A percentile compares a stretch with the other conserved stretches of the same genome.
Evolutionary conservation across 1,139 yeast species (phyloP).

Genomic region (Blastobotrys illinoisensis): DNA sequence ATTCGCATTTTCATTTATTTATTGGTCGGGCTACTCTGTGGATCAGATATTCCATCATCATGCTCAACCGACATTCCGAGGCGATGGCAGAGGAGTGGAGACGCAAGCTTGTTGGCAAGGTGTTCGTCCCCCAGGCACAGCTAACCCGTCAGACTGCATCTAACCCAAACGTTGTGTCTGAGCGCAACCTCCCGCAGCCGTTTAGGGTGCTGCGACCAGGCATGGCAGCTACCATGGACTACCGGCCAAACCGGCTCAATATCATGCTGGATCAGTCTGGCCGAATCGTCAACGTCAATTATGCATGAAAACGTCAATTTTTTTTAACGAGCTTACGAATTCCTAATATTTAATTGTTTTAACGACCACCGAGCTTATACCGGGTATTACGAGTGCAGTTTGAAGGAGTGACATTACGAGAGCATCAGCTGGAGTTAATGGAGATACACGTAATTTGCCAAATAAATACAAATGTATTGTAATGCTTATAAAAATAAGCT

Average conservation of each 20-base stretch:
- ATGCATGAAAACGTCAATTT: background rate
- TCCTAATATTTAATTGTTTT: background rate
- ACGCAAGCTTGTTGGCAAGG: conserved; percentile 6
- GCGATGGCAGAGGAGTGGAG: conserved; percentile 1
- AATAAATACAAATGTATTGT: too few relatives aligned
- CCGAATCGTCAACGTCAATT: background rate
- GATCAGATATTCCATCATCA: background rate
- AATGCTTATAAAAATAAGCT: too few relatives aligned
- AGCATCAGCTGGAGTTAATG: background rate
- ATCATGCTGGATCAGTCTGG: conserved; percentile 7
- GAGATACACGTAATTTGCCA: background rate
- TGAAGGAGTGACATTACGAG: too few relatives aligned
- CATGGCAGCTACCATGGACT: conserved; percentile 10
- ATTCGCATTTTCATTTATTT: background rate
- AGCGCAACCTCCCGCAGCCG: conserved; percentile 7
- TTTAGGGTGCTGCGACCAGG: conserved; percentile 10
- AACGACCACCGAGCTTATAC: too few relatives aligned
- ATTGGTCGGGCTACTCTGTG: background rate
- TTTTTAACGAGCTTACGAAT: background rate
- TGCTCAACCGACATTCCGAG: background rate
- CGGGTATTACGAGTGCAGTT: too few relatives aligned
- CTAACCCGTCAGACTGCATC: conserved; percentile 1
- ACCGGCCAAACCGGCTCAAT: conserved; percentile 8
- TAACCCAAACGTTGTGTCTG: conserved; percentile 1
- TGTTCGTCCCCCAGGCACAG: conserved; percentile 5